These are phyloP conservation scores for Suillus cothurnatus DNA, from an alignment of 768 basidiomycete species.

Conservation along the genomic window DNA sequence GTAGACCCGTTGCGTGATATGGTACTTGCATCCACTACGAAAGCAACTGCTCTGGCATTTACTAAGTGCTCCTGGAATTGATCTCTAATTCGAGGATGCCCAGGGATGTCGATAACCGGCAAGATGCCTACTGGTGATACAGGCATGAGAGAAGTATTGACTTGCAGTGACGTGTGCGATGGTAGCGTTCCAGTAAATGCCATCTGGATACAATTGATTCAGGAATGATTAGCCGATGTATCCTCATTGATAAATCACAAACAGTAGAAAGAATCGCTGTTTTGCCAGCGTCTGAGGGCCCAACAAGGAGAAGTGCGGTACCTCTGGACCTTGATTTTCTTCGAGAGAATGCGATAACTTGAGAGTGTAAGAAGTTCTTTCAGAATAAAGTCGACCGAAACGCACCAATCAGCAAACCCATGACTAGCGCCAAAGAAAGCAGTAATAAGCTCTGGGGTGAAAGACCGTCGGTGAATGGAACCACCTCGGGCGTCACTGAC, in stretches of 20 bases:
- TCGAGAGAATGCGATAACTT: conserved; percentile 42
- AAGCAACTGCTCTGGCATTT: conserved; percentile 66
- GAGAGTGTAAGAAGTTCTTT: background rate
- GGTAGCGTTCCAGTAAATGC: conserved; percentile 62
- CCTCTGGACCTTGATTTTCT: conserved; percentile 51
- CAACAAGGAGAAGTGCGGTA: conserved; percentile 72
- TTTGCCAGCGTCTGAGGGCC: conserved; percentile 78
- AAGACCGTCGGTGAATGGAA: conserved; percentile 37
- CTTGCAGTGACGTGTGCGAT: conserved; percentile 79
- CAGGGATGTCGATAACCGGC: conserved; percentile 74
- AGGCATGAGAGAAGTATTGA: conserved; percentile 54
- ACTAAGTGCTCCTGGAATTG: conserved; percentile 69
- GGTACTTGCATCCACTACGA: conserved; percentile 80
- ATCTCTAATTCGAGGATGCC: conserved; percentile 79
- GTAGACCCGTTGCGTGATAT: conserved; percentile 72
- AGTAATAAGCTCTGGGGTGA: conserved; percentile 42
- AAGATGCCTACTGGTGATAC: conserved; percentile 48
- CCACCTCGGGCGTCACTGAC: conserved; percentile 36
- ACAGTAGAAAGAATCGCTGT: conserved; percentile 76
- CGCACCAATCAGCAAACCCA: conserved; percentile 47
- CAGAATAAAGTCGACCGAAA: conserved; percentile 10
- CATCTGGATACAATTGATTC: conserved; percentile 45
- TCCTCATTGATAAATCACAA: conserved; percentile 27
- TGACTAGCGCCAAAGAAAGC: conserved; percentile 46
- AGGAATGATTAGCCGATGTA: conserved; percentile 14